phyloP scores from a whole-genome alignment of 2,329 filamentous ascomycete genomes.

The Claviceps lovelessii region DNA sequence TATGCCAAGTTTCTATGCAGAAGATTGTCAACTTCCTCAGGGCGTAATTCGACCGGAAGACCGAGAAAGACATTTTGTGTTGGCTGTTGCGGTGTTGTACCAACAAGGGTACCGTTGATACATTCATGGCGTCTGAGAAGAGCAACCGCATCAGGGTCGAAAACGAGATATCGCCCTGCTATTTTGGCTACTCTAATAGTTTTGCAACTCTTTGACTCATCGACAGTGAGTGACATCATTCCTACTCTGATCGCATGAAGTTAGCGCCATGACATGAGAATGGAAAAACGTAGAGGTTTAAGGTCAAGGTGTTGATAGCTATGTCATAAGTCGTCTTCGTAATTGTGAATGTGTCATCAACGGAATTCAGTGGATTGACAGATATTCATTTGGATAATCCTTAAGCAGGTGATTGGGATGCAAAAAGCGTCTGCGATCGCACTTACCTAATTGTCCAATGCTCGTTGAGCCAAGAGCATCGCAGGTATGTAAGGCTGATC shows the following conservation, averaged over 20 bases:
- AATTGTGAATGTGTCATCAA: slow-evolving; percentile 30
- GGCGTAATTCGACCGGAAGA: slow-evolving; percentile 75
- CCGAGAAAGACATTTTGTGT: slow-evolving; percentile 92
- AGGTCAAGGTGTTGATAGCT: neutral
- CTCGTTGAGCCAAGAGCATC: neutral
- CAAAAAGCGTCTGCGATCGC: neutral
- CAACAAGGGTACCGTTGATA: slow-evolving; percentile 74
- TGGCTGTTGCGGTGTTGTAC: slow-evolving; percentile 78
- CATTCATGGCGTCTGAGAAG: slow-evolving; percentile 66
- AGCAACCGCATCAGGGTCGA: slow-evolving; percentile 69
- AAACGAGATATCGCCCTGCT: slow-evolving; percentile 71
- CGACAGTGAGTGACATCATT: neutral
- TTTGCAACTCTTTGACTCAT: neutral
- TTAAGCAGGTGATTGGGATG: slow-evolving; percentile 8
- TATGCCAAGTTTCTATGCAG: slow-evolving; percentile 64
- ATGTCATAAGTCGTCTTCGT: slow-evolving; percentile 31
- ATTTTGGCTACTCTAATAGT: slow-evolving; percentile 70
- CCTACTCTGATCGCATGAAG: neutral
- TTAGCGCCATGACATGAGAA: neutral
- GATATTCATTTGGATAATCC: slow-evolving; percentile 41
- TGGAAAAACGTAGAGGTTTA: neutral
- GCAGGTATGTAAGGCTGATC: neutral
- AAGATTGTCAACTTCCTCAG: slow-evolving; percentile 74
- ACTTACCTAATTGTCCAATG: neutral
- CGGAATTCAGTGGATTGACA: slow-evolving; percentile 45